Evolutionary conservation across 192 early-diverging fungal species (phyloP), one percentile per base, ranked within the genome.

Genomic region (Dissophora ornata): DNA sequence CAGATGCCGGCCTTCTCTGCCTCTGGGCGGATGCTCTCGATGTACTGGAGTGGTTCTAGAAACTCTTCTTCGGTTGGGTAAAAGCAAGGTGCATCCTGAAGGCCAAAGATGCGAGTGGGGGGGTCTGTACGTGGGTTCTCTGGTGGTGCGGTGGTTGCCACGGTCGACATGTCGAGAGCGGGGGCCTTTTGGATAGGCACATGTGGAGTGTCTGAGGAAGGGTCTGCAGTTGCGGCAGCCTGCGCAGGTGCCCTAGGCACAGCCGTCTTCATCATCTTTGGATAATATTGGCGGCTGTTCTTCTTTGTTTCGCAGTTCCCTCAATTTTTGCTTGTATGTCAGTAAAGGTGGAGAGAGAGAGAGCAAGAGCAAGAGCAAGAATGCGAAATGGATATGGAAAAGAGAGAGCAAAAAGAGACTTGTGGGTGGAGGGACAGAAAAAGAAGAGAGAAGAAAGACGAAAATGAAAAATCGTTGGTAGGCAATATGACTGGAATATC

Each of bases 51-150:
- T 13, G 97, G 96, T 63, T 96, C 90, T 12, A 62, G 49, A 85
- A 95, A 97, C 82, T 98, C 92, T 38, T 92, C 83, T 4, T 61
- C 45, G 4, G 94, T 91, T 10, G 97, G 97, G 50, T 91, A 87
- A 80, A 90, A 97, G 12, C 84, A 85, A 1, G 94, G 94, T 1
- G 93, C 93, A 41, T 91, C 81, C 13, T 80, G 79, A 9, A 97
- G 68, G 28, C 90, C 93, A 86, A 95, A 95, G 44, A 87, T 81
- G 71, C 86, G 83, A 30, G 66, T 67, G 13, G 66, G 49, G 34
- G 71, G 57, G 47, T 50, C 38, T n/a, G 62, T 44, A 12, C 45
- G 55, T 22, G 38, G 62, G 33, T 69, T 75, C 49, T 74, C 61
- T 46, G 67, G 62, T 8, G 71, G 66, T 13, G 69, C 62, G 2